A percentile compares a stretch with the other conserved stretches of the same genome.
Conservation (phyloP, 345 rosid species). For the Acer campestre region DNA sequence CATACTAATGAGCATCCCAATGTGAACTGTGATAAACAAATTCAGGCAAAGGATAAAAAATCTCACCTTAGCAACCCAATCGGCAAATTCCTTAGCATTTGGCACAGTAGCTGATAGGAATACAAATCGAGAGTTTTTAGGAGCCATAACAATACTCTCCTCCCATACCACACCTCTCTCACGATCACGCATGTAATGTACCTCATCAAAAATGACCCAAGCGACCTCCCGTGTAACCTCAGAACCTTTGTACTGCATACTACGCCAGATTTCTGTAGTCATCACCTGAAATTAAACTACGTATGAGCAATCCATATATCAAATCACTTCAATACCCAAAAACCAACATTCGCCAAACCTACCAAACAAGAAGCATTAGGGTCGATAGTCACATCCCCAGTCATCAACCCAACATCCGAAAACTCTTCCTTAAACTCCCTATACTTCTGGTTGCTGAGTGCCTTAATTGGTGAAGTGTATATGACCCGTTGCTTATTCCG, state of each 20-base stretch:
- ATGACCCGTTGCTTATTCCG: conserved; percentile 84
- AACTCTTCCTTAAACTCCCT: conserved; percentile 98
- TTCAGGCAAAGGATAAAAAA: not conserved
- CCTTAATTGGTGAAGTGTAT: conserved; percentile 96
- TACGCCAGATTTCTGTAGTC: conserved; percentile 99
- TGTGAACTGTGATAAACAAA: not conserved
- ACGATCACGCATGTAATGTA: conserved; percentile 98
- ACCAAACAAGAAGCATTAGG: conserved; percentile 97
- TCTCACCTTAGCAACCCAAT: conserved; percentile 97
- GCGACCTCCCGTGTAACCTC: conserved; percentile 94
- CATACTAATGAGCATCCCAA: not conserved
- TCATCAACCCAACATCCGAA: conserved; percentile 97
- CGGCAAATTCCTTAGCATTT: conserved; percentile 98
- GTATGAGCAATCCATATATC: conserved; percentile 20
- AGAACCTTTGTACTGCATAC: conserved; percentile 97
- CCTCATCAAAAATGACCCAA: conserved; percentile 97
- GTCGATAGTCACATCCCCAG: conserved; percentile 96
- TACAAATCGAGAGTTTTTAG: conserved; percentile 86
- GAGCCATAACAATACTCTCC: conserved; percentile 99
- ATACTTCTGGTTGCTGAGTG: conserved; percentile 92
- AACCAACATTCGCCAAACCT: conserved; percentile 7
- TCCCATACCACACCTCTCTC: conserved; percentile 99
- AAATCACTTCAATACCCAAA: conserved; percentile 5
- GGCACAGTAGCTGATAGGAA: conserved; percentile 99
- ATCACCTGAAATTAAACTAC: conserved; percentile 67